Base-by-base conservation (phyloP, 129 eudicot species). In the Silybum marianum region DNA sequence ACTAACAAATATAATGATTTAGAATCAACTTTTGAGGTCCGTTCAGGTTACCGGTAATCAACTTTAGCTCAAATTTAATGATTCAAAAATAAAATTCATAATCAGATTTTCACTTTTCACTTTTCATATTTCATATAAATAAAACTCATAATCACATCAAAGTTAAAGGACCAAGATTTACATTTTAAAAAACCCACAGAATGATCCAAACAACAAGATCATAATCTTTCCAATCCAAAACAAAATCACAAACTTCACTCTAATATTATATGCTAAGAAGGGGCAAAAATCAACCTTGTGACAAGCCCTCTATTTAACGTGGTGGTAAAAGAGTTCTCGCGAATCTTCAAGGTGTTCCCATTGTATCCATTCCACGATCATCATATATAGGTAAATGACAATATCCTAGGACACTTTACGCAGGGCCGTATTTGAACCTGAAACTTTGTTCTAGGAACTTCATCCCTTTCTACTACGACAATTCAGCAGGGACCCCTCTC, bases 171-270 rank as follows among this genome's bases (percentile, higher is more conserved):
- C 30, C 69, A 22, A 65, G 14, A 65, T 23, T 65, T 65, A 65
- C 69, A 65, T 19, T 22, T 19, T 8, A 22, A 63, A 62, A 9
- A 19, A n/a, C 10, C 69, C 30, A 22, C 19, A 58, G 2, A 63
- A 63, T 10, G 69, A 63, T 22, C 21, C 38, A 71, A 62, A 76
- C 71, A 62, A 60, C 23, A 60, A 30, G 23, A 76, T 36, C 80
- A 60, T 34, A 36, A 58, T 13, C n/a, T 21, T 66, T 46, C 40
- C 80, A 66, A 81, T 34, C 69, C 80, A 74, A 51, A 67, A 68
- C 75, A 81, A 11, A 63, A 39, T 19, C 54, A 26, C 84, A 81
- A 74, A 74, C 24, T 65, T 65, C 84, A 81, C 70, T 44, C 74
- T 74, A 67, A 28, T 28, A n/a, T 1, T 25, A 9, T 44, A 74